Percentiles rank a stretch among this genome's conserved stretches.
These are phyloP conservation scores for Santalum album DNA, from an alignment of 164 flowering plant genomes.

Conservation along the genomic window DNA sequence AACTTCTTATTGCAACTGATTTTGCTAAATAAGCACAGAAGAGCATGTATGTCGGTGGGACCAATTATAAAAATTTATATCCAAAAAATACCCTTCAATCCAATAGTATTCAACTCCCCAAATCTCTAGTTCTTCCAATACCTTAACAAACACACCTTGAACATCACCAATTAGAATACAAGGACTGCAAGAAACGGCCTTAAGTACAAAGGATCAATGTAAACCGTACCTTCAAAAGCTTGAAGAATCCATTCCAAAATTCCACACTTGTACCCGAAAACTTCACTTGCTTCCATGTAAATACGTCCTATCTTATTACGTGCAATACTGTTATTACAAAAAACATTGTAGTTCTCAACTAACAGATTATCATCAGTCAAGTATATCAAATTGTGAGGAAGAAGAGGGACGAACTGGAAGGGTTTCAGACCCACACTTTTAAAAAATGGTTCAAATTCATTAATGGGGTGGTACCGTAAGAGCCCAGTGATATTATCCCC, in stretches of 20 bases:
- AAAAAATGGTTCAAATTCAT: slow-evolving; percentile 84
- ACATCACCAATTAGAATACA: slow-evolving; percentile 38
- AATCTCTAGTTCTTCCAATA: slow-evolving; percentile 30
- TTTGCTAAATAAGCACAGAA: slow-evolving; percentile 26
- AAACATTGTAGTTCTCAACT: slow-evolving; percentile 47
- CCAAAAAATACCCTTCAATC: slow-evolving; percentile 32
- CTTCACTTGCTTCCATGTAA: slow-evolving; percentile 41
- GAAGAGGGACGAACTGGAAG: slow-evolving; percentile 23
- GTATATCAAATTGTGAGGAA: slow-evolving; percentile 51
- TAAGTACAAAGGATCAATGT: slow-evolving; percentile 18
- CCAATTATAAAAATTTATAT: slow-evolving; percentile 41
- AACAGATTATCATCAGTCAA: slow-evolving; percentile 49
- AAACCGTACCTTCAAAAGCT: slow-evolving; percentile 37
- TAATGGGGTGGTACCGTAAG: slow-evolving; percentile 64
- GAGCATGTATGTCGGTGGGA: slow-evolving; percentile 28
- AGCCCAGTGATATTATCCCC: slow-evolving; percentile 35
- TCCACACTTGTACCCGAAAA: slow-evolving; percentile 41
- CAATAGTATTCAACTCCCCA: slow-evolving; percentile 32
- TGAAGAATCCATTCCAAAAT: slow-evolving; percentile 36
- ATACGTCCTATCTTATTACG: slow-evolving; percentile 56
- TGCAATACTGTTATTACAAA: slow-evolving; percentile 56
- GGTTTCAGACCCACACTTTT: slow-evolving; percentile 75
- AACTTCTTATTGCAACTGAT: slow-evolving; percentile 32
- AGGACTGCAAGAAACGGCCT: slow-evolving; percentile 40
- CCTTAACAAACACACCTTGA: slow-evolving; percentile 27